Percentiles rank a stretch among this genome's conserved stretches.
Evolutionary conservation across 2,329 filamentous ascomycete genomes (phyloP).

Genomic region (Chaetoscypha palmicola): DNA sequence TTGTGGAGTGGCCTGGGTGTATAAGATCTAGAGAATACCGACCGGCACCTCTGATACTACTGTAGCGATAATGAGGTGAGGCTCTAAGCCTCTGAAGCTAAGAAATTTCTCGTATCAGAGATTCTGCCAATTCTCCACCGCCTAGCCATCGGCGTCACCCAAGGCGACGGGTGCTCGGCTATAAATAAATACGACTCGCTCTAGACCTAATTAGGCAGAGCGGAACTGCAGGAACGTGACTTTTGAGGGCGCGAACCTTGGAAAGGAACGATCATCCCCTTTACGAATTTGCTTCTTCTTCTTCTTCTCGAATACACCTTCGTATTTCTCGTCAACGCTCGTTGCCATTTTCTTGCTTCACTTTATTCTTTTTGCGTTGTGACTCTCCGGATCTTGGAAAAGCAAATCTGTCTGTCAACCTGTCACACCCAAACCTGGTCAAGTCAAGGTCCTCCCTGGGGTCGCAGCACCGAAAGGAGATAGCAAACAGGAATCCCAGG

Average conservation of each 20-base stretch:
- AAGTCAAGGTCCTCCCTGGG: not conserved
- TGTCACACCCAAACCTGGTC: not conserved
- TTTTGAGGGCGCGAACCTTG: too few relatives aligned
- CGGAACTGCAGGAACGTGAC: conserved; percentile 16
- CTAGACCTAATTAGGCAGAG: conserved; percentile 3
- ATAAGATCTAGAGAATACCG: too few relatives aligned
- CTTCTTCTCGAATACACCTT: conserved; percentile 1
- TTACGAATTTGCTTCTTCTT: conserved; percentile 7
- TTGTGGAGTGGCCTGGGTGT: too few relatives aligned
- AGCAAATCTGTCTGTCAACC: not conserved
- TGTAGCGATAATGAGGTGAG: not conserved
- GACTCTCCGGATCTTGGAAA: not conserved
- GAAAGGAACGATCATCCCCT: conserved; percentile 5
- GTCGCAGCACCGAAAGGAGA: not conserved
- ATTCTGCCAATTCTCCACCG: conserved; percentile 4
- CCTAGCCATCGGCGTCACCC: not conserved
- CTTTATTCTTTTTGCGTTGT: not conserved
- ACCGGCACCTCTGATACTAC: too few relatives aligned
- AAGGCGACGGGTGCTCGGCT: not conserved
- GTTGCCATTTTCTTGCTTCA: not conserved
- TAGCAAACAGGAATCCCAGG: conserved; percentile 5
- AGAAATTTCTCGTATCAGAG: conserved; percentile 1
- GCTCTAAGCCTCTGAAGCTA: too few relatives aligned
- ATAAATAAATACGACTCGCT: conserved; percentile 3
- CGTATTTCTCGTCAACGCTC: not conserved